Base-by-base conservation (phyloP, 1,139 yeast genomes). In the Citeromyces hawaiiensis region DNA sequence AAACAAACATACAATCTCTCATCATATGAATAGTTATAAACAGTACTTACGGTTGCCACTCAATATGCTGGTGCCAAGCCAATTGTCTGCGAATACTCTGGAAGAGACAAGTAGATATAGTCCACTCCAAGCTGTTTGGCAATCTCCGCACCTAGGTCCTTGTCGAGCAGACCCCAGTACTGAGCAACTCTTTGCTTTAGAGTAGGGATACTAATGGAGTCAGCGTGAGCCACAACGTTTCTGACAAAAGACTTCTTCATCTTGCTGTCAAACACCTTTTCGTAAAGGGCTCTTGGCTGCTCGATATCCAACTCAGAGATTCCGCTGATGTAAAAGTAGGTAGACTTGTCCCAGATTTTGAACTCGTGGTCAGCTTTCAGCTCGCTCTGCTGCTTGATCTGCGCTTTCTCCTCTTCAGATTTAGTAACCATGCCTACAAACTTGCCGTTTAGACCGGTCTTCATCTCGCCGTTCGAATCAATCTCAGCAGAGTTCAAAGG, bases 51-150 rank as follows among this genome's bases (percentile, higher is more conserved):
- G 7, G 7, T 5, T 5, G 4, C 21, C 4, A 19, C 21, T 19
- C 21, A 35, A 35, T 35, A 35, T 5, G 27, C 27, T 11, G 27
- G 23, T 18, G 36, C 79, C 51, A 83, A 68, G 36, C 72, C 74
- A 48, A 70, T 57, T 34, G 59, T 50, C 56, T 78, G 70, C 44
- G 71, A 79, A 52, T 61, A 80, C 48, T 74, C 67, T 45, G 81
- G 57, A 56, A 82, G 30, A 6, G 37, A n/a, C 15, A 18, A 9
- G 30, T 36, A 27, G 29, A 11, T 19, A 10, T 17, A 36, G 15
- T 36, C 37, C 25, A 36, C 59, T 35, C 63, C 64, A 43, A 71
- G 68, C 36, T 57, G 60, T 46, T 72, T 77, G 4, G 73, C 73
- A 32, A 60, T 59, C 19, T 54, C 57, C 3, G 61, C 43, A 35